Evolutionary conservation across 345 rosid species (phyloP), one percentile per base, ranked within the genome.

Genomic region (Chamaenerion angustifolium): DNA sequence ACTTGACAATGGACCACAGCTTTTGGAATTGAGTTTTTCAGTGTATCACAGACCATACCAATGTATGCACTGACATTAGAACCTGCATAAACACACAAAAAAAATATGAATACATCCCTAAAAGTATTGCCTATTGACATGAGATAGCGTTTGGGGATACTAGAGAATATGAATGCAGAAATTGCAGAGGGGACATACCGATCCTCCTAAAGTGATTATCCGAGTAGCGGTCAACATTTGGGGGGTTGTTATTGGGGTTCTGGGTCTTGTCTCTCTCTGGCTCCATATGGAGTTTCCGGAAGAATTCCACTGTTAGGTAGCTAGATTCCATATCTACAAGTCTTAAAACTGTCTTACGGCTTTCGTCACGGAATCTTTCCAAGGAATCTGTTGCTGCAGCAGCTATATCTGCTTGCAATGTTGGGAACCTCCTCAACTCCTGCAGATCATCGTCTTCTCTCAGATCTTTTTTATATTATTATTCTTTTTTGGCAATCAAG

Each of bases 271-370:
- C 37, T 31, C 37, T 31, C 64, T 86, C 98, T 11, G 95, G 80
- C 65, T 88, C 95, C 9, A 71, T 60, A 56, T 85, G 89, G 67
- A 92, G 79, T 71, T 92, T 92, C 60, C 99, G 68, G 76, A 88
- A 88, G 72, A 92, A 92, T 40, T 92, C 99, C 69, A 85, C 99
- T 0, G 99, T 92, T 41, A 92, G 71, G 66, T 92, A 88, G 76
- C 90, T 85, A 52, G 99, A 88, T 49, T 92, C 99, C 99, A 92
- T 92, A 52, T 92, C 99, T 16, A 92, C 96, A 43, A 92, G 73
- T 61, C 96, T 71, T 25, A 70, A 44, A 66, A 92, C 95, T 17
- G 96, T 88, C 73, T 63, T 92, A 67, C 86, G 68, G 76, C 99
- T 74, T 64, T 87, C 95, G 42, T 88, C 99, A 27, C 95, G 89